These are phyloP conservation scores for Spiromastix sp. DNA, from an alignment of 2,329 filamentous ascomycete genomes.

Conservation along the genomic window DNA sequence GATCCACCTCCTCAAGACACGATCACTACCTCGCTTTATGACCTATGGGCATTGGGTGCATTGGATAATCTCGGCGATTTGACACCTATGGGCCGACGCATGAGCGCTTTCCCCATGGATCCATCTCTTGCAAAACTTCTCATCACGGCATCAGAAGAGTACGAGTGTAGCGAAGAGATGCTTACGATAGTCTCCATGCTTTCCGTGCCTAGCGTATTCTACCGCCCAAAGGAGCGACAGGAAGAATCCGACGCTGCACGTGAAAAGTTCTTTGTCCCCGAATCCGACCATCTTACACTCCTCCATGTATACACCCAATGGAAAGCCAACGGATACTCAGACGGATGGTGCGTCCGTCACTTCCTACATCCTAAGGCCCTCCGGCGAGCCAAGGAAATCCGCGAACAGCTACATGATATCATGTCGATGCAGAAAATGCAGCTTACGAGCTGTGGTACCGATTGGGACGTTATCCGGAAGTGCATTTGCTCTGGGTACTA, in stretches of 20 bases:
- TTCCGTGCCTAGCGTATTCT: slow-evolving; percentile 92
- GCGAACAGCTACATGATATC: slow-evolving; percentile 87
- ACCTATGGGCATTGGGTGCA: slow-evolving; percentile 90
- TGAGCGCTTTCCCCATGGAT: slow-evolving; percentile 98
- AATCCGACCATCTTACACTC: slow-evolving; percentile 92
- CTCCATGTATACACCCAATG: slow-evolving; percentile 94
- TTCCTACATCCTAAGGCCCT: slow-evolving; percentile 94
- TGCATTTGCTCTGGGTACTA: slow-evolving; percentile 98
- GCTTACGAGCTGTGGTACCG: slow-evolving; percentile 79
- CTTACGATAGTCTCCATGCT: slow-evolving; percentile 97
- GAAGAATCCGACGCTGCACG: slow-evolving; percentile 92
- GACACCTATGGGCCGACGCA: slow-evolving; percentile 74
- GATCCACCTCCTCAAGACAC: slow-evolving; percentile 96
- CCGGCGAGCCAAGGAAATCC: slow-evolving; percentile 82
- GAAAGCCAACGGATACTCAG: slow-evolving; percentile 80
- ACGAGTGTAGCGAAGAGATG: slow-evolving; percentile 94
- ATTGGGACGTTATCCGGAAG: slow-evolving; percentile 91
- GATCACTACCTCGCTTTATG: slow-evolving; percentile 93
- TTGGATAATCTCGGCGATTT: slow-evolving; percentile 89
- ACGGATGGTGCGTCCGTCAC: slow-evolving; percentile 86
- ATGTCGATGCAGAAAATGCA: slow-evolving; percentile 89
- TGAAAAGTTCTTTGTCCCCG: slow-evolving; percentile 97
- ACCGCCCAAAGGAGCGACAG: slow-evolving; percentile 89
- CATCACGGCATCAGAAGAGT: slow-evolving; percentile 80
- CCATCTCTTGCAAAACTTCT: slow-evolving; percentile 89